A percentile compares a stretch with the other conserved stretches of the same genome.
Conservation (phyloP, 108 stramenopile genomes). For the Cylindrotheca closterium region DNA sequence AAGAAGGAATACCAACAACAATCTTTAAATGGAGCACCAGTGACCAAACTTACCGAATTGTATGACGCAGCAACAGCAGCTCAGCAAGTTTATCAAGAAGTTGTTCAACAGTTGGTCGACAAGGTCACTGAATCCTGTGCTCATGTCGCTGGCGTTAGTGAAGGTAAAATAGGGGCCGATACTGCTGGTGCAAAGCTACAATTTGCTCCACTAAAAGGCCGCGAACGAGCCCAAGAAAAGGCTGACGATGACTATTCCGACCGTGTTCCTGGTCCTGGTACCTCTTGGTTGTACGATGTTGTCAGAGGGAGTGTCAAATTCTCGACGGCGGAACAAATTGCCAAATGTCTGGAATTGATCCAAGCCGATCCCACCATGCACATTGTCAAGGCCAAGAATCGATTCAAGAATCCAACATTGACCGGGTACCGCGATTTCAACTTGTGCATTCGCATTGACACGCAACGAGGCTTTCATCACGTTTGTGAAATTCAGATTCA, state of each 20-base stretch:
- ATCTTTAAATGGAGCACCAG: constrained; percentile 2
- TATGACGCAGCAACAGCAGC: constrained; percentile 31
- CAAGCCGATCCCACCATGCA: no score
- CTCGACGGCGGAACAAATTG: constrained; percentile 25
- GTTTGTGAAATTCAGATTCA: constrained; percentile 39
- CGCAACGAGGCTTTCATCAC: constrained; percentile 11
- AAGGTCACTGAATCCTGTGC: constrained; percentile 10
- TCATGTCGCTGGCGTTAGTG: constrained; percentile 23
- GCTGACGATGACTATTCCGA: constrained; percentile 23
- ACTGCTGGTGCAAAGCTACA: no score
- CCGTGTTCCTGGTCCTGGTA: constrained; percentile 22
- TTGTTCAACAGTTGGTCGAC: constrained; percentile 13
- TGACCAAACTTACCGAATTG: constrained; percentile 28
- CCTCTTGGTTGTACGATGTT: constrained; percentile 37
- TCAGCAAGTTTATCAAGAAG: no score
- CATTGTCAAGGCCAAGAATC: constrained; percentile 28
- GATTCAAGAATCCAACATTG: constrained; percentile 28
- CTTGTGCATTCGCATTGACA: constrained; percentile 28
- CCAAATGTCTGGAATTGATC: no score
- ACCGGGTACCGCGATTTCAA: constrained; percentile 38
- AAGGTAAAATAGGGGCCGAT: background rate
- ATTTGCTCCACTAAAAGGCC: constrained; percentile 23
- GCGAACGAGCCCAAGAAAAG: constrained; percentile 27
- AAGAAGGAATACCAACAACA: constrained; percentile 38
- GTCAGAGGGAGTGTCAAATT: constrained; percentile 21